Conservation (phyloP, 2,329 filamentous ascomycete species). For the Neopestalotiopsis rosae region DNA sequence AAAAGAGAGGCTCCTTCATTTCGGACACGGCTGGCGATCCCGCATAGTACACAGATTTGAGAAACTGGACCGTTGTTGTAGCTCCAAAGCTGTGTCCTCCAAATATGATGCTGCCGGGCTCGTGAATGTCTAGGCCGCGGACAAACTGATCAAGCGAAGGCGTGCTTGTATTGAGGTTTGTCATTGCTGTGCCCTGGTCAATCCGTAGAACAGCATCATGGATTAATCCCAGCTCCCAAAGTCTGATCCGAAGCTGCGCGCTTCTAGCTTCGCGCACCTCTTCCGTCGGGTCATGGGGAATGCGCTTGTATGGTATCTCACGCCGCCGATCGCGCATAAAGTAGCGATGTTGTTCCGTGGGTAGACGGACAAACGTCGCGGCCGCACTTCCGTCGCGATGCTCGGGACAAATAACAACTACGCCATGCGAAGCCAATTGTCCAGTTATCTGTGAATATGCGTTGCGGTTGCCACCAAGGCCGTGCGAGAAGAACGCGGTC, state of each 20-base stretch:
- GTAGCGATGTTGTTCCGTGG: conserved; percentile 50
- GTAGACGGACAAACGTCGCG: conserved; percentile 72
- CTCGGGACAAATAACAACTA: conserved; percentile 81
- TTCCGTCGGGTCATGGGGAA: conserved; percentile 67
- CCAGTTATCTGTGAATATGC: conserved; percentile 85
- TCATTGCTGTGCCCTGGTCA: conserved; percentile 57
- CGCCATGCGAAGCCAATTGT: conserved; percentile 79
- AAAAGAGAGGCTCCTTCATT: conserved; percentile 65
- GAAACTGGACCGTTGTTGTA: conserved; percentile 74
- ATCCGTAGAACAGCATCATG: conserved; percentile 72
- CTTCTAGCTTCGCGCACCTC: conserved; percentile 73
- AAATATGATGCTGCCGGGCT: conserved; percentile 76
- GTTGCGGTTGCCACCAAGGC: conserved; percentile 80
- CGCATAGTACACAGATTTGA: conserved; percentile 80
- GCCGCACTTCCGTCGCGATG: conserved; percentile 84
- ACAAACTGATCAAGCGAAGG: conserved; percentile 64
- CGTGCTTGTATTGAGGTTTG: conserved; percentile 58
- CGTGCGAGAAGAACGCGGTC: conserved; percentile 85
- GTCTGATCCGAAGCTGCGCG: conserved; percentile 73
- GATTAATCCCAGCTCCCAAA: conserved; percentile 79
- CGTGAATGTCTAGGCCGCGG: conserved; percentile 68
- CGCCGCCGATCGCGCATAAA: conserved; percentile 39
- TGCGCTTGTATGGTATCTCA: conserved; percentile 53
- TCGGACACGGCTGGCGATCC: conserved; percentile 48
- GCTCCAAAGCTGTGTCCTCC: conserved; percentile 84